These are phyloP conservation scores for Penicillium paneum DNA, from an alignment of 2,329 filamentous ascomycete genomes.

Conservation along the genomic window DNA sequence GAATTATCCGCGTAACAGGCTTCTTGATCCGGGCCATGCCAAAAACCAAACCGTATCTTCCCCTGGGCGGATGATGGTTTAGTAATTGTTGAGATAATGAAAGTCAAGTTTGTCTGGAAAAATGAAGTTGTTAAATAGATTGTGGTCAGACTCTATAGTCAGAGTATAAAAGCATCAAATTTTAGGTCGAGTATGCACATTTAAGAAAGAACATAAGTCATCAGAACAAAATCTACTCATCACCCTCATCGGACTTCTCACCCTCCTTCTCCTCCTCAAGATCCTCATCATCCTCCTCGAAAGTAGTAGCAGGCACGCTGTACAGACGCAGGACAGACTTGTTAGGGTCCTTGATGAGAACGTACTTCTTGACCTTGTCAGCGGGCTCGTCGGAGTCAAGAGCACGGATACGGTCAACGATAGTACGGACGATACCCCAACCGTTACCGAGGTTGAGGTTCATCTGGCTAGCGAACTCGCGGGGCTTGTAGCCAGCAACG, in stretches of 20 bases:
- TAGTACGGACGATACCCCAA: constrained; percentile 98
- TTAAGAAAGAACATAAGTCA: constrained; percentile 12
- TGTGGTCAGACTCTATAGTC: constrained; percentile 5
- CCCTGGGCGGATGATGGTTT: not conserved
- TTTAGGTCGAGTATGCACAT: constrained; percentile 18
- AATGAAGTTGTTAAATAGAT: not conserved
- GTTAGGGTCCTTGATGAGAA: constrained; percentile 82
- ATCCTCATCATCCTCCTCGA: constrained; percentile 79
- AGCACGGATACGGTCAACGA: constrained; percentile 71
- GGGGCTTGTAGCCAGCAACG: constrained; percentile 95
- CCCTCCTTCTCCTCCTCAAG: constrained; percentile 54
- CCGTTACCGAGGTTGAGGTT: constrained; percentile 95
- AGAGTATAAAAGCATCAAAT: constrained; percentile 10
- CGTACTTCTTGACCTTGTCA: constrained; percentile 47
- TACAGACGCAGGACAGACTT: constrained; percentile 93
- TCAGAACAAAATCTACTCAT: constrained; percentile 29
- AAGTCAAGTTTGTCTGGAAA: not conserved
- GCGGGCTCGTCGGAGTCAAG: constrained; percentile 43
- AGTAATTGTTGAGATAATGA: not conserved
- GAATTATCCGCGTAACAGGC: not conserved
- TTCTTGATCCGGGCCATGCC: not conserved
- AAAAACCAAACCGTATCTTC: not conserved
- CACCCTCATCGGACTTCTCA: constrained; percentile 54
- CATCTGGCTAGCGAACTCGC: constrained; percentile 97
- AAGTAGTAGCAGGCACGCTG: constrained; percentile 79